These are phyloP conservation scores for Apiotrichum domesticum DNA, from an alignment of 1,284 basidiomycete genomes.

Conservation along the genomic window DNA sequence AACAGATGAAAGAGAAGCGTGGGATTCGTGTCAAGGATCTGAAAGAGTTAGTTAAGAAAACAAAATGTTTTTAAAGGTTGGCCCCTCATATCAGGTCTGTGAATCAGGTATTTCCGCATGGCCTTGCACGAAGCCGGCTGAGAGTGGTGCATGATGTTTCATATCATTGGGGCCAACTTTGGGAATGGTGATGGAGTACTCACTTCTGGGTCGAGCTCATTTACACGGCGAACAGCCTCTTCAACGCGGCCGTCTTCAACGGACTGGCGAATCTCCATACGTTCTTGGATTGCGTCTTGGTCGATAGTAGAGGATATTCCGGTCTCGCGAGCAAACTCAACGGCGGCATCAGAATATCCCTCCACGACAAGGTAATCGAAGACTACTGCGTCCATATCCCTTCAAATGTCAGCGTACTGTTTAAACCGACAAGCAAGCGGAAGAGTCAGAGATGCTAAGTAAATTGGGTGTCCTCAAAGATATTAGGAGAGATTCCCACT, in stretches of 20 bases:
- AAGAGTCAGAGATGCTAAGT: constrained; percentile 49
- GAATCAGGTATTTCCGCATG: constrained; percentile 46
- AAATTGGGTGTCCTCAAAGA: constrained; percentile 48
- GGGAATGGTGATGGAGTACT: constrained; percentile 42
- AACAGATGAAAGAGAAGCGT: constrained; percentile 85
- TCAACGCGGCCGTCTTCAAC: constrained; percentile 91
- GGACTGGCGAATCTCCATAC: constrained; percentile 90
- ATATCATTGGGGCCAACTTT: constrained; percentile 58
- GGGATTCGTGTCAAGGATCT: constrained; percentile 94
- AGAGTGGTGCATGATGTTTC: constrained; percentile 98
- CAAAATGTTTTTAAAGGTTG: constrained; percentile 38
- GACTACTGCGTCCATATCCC: constrained; percentile 90
- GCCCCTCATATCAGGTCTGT: constrained; percentile 51
- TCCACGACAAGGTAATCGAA: constrained; percentile 98
- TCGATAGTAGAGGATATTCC: constrained; percentile 64
- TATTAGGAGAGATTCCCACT: constrained; percentile 60
- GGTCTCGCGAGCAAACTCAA: constrained; percentile 86
- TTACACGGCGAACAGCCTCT: constrained; percentile 85
- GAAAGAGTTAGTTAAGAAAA: constrained; percentile 15
- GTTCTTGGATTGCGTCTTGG: constrained; percentile 82
- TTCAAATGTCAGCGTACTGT: constrained; percentile 32
- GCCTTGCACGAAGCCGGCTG: constrained; percentile 55
- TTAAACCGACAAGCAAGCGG: constrained; percentile 5
- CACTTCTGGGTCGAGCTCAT: constrained; percentile 96
- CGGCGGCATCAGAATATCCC: constrained; percentile 92